Percentiles rank a stretch among this genome's conserved stretches.
These are phyloP conservation scores for Alternaria incomplexa DNA, from an alignment of 2,329 filamentous ascomycete species.

Conservation along the genomic window DNA sequence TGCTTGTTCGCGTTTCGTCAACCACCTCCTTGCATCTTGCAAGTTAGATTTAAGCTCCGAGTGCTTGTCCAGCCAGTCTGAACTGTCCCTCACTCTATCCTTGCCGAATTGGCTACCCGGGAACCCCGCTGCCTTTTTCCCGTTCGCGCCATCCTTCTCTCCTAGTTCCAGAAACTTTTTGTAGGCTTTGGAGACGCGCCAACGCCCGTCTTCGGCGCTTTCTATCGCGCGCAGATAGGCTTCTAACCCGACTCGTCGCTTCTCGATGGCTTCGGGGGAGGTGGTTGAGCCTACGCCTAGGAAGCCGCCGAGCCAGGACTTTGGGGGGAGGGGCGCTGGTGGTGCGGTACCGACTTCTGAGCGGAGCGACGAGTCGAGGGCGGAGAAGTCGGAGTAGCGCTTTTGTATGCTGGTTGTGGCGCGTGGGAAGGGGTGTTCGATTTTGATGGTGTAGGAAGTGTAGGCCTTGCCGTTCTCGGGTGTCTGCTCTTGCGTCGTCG, in stretches of 20 bases:
- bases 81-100: constrained; percentile 53
- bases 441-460: constrained; percentile 78
- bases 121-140: constrained; percentile 22
- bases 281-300: constrained; percentile 62
- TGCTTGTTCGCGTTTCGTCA: constrained; percentile 72
- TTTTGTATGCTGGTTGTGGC: constrained; percentile 78
- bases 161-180: constrained; percentile 72
- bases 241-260: constrained; percentile 72
- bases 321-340: constrained; percentile 71
- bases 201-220: constrained; percentile 73
- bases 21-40: constrained; percentile 68
- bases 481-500: constrained; percentile 56
- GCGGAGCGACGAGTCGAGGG: constrained; percentile 68
- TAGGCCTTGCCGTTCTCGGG: constrained; percentile 65
- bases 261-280: constrained; percentile 70
- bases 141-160: constrained; percentile 26
- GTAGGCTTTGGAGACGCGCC: constrained; percentile 77
- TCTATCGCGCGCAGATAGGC: constrained; percentile 75
- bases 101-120: constrained; percentile 47
- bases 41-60: constrained; percentile 74
- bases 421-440: constrained; percentile 77
- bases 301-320: constrained; percentile 73
- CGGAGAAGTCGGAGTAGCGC: constrained; percentile 80
- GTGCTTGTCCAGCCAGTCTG: constrained; percentile 78
- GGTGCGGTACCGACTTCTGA: constrained; percentile 67